A percentile compares a stretch with the other conserved stretches of the same genome.
These are phyloP conservation scores for Coniochaeta sp. DNA, from an alignment of 2,329 filamentous ascomycete species.

Conservation along the genomic window DNA sequence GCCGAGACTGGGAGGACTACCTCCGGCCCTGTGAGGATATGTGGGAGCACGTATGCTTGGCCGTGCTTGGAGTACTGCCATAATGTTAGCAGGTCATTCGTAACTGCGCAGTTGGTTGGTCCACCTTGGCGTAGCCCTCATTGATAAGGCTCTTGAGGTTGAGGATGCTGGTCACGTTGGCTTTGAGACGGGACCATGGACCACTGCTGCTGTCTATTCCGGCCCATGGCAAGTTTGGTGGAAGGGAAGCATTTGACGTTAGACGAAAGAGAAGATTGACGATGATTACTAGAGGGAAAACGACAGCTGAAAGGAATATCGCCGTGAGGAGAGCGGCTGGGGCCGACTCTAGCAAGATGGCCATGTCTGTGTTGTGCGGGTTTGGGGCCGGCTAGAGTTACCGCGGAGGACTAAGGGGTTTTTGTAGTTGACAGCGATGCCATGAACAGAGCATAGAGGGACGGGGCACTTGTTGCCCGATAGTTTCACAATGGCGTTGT, in stretches of 20 bases:
- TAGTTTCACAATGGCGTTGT: not conserved
- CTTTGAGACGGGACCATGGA: conserved; percentile 13
- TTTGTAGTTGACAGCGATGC: not conserved
- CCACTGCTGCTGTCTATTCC: conserved; percentile 9
- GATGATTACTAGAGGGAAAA: conserved; percentile 7
- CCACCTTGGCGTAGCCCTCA: conserved; percentile 20
- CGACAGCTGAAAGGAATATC: not conserved
- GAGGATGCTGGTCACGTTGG: conserved; percentile 18
- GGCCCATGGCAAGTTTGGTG: conserved; percentile 17
- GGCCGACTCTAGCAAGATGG: not conserved
- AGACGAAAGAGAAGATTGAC: conserved; percentile 16
- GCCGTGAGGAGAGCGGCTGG: not conserved
- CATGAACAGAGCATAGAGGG: not conserved
- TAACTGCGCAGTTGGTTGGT: not conserved
- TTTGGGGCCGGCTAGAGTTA: not conserved
- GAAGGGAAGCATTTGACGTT: conserved; percentile 16
- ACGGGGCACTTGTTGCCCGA: not conserved
- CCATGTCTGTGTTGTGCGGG: not conserved
- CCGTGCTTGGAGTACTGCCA: conserved; percentile 21
- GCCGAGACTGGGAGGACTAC: conserved; percentile 22
- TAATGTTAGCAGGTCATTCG: not conserved
- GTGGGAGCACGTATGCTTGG: conserved; percentile 21
- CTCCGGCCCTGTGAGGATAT: conserved; percentile 23
- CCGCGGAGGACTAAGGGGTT: not conserved
- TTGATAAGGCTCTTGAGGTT: conserved; percentile 17